Evolutionary conservation across 1,139 yeast genomes (phyloP).

Genomic region (Spathaspora sp.): DNA sequence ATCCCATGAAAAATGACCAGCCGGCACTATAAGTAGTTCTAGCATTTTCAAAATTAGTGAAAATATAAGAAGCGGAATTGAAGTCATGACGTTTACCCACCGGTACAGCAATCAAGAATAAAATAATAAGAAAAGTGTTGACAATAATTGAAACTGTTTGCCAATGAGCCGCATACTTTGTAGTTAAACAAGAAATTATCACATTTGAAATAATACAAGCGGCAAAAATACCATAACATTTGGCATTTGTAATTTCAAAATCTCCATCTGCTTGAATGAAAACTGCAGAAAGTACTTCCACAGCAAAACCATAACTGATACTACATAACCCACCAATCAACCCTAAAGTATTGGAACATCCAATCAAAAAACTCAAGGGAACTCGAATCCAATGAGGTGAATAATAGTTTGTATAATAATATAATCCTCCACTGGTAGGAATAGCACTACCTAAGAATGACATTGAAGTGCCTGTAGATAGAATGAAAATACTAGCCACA

Average conservation of each 20-base stretch:
- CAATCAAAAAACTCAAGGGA: slow-evolving; percentile 47
- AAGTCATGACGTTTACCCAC: slow-evolving; percentile 42
- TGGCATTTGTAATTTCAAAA: slow-evolving; percentile 31
- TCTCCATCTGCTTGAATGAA: slow-evolving; percentile 30
- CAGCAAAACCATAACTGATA: slow-evolving; percentile 39
- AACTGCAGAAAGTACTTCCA: slow-evolving; percentile 36
- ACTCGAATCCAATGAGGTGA: slow-evolving; percentile 31
- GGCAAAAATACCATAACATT: slow-evolving; percentile 37
- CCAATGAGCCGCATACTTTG: slow-evolving; percentile 51
- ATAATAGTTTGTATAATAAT: slow-evolving; percentile 51
- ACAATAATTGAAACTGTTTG: slow-evolving; percentile 60
- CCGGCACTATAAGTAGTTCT: slow-evolving; percentile 61
- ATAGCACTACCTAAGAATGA: slow-evolving; percentile 67
- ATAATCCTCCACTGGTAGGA: slow-evolving; percentile 73
- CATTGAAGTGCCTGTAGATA: slow-evolving; percentile 61
- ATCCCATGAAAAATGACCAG: slow-evolving; percentile 61
- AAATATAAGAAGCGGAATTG: slow-evolving; percentile 47
- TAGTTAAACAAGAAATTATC: slow-evolving; percentile 30
- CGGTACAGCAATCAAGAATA: slow-evolving; percentile 68
- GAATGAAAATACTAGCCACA: slow-evolving; percentile 55
- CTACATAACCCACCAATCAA: slow-evolving; percentile 39
- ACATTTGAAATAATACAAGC: slow-evolving; percentile 30
- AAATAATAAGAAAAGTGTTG: slow-evolving; percentile 52
- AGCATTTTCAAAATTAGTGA: slow-evolving; percentile 53
- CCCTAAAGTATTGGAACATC: slow-evolving; percentile 37